Evolutionary conservation across 1,284 basidiomycete genomes (phyloP), one percentile per base, ranked within the genome.

Genomic region (Fomes fomentarius): DNA sequence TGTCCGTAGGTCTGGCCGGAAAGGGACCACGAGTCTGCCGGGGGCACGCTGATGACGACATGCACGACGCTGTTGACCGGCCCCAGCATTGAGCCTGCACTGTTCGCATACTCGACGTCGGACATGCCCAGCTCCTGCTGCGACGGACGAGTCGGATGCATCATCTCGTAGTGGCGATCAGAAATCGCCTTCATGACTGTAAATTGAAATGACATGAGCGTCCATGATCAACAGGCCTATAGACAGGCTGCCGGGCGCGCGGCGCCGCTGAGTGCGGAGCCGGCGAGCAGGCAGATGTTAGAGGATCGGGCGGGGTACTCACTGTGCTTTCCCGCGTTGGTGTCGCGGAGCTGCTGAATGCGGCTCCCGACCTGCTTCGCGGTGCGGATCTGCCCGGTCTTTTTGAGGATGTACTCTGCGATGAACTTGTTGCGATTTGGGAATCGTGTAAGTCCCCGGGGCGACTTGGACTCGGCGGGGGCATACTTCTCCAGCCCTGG

Each of bases 321-420:
- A 88, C 86, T 74, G 65, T 80, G 74, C 65, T 85, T 84, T 38
- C 84, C 85, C 42, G 83, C 82, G 59, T 79, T 78, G 3, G 85
- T 85, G 68, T 88, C 85, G 62, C 85, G 74, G 46, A 89, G 76
- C 63, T 89, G 86, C 66, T 89, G 87, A 31, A 89, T 74, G 47
- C 86, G 84, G 63, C 84, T 87, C 45, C 86, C 87, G 38, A 89
- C 86, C 69, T 89, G 87, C 66, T 89, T 89, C 28, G 86, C 80
- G 10, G 84, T 84, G 57, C 86, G 77, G 54, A 76, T 74, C 64
- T 84, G 80, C 33, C 86, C 84, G 2, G 86, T 89, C 55, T 76
- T 77, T 38, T 76, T 74, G 64, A 74, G 80, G 64, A 89, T 87
- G 69, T 84, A 83, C 58, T 87, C 83, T 39, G 86, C 84, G 61